phyloP scores from a whole-genome alignment of 1,284 basidiomycete genomes.

The Trichosporon sp. region DNA sequence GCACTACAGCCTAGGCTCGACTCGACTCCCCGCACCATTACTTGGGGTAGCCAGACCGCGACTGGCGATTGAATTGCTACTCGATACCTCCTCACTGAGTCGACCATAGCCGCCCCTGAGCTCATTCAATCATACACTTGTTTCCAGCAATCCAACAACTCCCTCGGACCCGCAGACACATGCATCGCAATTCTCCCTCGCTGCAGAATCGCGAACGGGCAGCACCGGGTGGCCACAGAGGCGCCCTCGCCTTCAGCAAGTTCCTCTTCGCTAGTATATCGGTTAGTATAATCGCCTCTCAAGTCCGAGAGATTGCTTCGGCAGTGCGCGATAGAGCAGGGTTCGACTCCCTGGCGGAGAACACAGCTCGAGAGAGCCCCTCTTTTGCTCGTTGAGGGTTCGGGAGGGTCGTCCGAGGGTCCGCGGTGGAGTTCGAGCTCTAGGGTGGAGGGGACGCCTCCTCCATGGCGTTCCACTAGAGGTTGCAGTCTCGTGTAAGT shows the following conservation, averaged over 20 bases:
- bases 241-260: neutral
- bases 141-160: too few relatives aligned
- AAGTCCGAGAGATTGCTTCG: constrained; percentile 4
- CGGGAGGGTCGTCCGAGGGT: neutral
- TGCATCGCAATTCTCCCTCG: neutral
- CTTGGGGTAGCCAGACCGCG: too few relatives aligned
- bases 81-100: too few relatives aligned
- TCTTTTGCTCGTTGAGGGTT: neutral
- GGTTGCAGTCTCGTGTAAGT: too few relatives aligned
- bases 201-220: neutral
- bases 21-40: too few relatives aligned
- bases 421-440: neutral
- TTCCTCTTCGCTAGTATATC: constrained; percentile 17
- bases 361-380: neutral
- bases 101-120: too few relatives aligned
- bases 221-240: neutral
- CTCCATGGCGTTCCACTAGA: neutral
- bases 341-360: constrained; percentile 20
- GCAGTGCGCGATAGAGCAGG: constrained; percentile 16
- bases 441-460: neutral
- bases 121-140: too few relatives aligned
- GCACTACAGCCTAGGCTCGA: too few relatives aligned
- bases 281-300: constrained; percentile 20
- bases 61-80: too few relatives aligned
- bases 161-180: neutral